A percentile compares a stretch with the other conserved stretches of the same genome.
Evolutionary conservation across 2,329 filamentous ascomycete genomes (phyloP).

Genomic region (Didymella arachidicola): DNA sequence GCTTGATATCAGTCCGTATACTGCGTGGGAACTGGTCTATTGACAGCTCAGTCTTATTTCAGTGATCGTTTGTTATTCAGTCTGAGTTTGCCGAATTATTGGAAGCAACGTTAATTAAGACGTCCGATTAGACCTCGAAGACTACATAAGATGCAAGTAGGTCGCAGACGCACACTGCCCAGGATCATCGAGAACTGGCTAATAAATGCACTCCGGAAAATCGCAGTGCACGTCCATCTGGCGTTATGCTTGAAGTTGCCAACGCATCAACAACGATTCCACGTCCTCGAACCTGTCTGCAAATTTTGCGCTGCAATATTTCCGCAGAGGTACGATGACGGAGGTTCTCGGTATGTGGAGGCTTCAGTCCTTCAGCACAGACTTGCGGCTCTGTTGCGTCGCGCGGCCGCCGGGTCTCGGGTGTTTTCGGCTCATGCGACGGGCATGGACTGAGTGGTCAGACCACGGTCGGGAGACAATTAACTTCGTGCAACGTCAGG

Average conservation of each 20-base stretch:
- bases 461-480: slow-evolving; percentile 14
- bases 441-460: slow-evolving; percentile 6
- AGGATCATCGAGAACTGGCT: background rate
- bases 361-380: slow-evolving; percentile 13
- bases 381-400: slow-evolving; percentile 21
- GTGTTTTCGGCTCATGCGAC: slow-evolving; percentile 15
- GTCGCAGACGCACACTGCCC: background rate
- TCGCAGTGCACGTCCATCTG: background rate
- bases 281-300: background rate
- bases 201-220: background rate
- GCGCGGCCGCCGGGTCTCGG: slow-evolving; percentile 21
- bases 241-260: no score
- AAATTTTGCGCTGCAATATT: slow-evolving; percentile 6
- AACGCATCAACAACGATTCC: background rate
- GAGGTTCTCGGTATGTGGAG: slow-evolving; percentile 16
- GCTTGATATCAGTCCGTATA: background rate
- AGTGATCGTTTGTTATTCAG: background rate
- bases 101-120: background rate
- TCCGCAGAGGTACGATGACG: slow-evolving; percentile 3
- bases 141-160: background rate
- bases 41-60: background rate
- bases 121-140: background rate
- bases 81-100: background rate
- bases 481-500: slow-evolving; percentile 8
- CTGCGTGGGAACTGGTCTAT: background rate